Conservation (phyloP, 2,329 filamentous ascomycete species). For the Furcasterigmium furcatum region DNA sequence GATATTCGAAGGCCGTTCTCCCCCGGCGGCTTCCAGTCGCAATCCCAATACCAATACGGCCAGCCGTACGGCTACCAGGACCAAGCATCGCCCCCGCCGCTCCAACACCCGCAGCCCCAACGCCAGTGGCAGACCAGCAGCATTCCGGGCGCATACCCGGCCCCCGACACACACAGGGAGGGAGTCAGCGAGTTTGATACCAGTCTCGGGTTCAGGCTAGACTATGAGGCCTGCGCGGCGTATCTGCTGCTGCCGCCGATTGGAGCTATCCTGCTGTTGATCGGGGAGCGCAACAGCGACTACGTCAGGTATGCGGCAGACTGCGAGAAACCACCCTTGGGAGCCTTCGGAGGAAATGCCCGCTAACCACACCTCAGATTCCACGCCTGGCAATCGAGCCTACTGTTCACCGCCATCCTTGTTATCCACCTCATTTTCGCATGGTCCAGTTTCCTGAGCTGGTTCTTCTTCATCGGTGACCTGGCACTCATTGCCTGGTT, state of each 20-base stretch:
- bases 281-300: slow-evolving; percentile 92
- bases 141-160: slow-evolving; percentile 33
- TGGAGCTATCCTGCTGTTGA: slow-evolving; percentile 78
- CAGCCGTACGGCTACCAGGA: slow-evolving; percentile 22
- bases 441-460: slow-evolving; percentile 81
- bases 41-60: slow-evolving; percentile 26
- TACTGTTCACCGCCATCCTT: slow-evolving; percentile 74
- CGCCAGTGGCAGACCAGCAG: slow-evolving; percentile 40
- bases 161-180: slow-evolving; percentile 37
- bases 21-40: slow-evolving; percentile 21
- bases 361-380: slow-evolving; percentile 71
- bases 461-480: slow-evolving; percentile 77
- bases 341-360: too few relatives aligned
- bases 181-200: slow-evolving; percentile 86
- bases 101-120: slow-evolving; percentile 55
- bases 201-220: slow-evolving; percentile 78
- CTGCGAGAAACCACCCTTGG: too few relatives aligned
- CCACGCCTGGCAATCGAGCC: slow-evolving; percentile 91
- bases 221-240: slow-evolving; percentile 87
- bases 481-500: slow-evolving; percentile 73
- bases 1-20: slow-evolving; percentile 53
- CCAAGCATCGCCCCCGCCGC: slow-evolving; percentile 36
- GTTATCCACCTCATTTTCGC: slow-evolving; percentile 81
- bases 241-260: slow-evolving; percentile 84
- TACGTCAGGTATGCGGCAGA: slow-evolving; percentile 91